Conservation (phyloP, 2,329 filamentous ascomycete genomes). For the Aspergillus melleus region DNA sequence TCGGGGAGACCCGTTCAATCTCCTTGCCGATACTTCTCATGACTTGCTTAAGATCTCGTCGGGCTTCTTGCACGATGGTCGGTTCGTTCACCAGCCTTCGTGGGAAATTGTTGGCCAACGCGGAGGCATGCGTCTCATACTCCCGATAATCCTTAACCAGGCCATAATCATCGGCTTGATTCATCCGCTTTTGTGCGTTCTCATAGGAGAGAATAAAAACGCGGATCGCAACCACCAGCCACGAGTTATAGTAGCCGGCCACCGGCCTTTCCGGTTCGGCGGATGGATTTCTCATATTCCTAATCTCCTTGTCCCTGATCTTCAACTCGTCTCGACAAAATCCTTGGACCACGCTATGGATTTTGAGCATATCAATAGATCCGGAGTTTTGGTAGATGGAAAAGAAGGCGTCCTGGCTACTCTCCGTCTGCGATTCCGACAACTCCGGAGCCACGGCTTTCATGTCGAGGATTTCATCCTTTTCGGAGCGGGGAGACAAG, state of each 20-base stretch:
- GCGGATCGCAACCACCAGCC: slow-evolving; percentile 44
- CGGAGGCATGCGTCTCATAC: slow-evolving; percentile 47
- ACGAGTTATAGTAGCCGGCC: slow-evolving; percentile 41
- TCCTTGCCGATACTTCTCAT: slow-evolving; percentile 41
- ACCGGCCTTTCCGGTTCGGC: slow-evolving; percentile 16
- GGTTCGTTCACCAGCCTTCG: slow-evolving; percentile 30
- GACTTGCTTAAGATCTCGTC: slow-evolving; percentile 34
- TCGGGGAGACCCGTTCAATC: slow-evolving; percentile 45
- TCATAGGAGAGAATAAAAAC: slow-evolving; percentile 46
- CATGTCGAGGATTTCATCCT: slow-evolving; percentile 22
- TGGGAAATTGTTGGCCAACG: slow-evolving; percentile 41
- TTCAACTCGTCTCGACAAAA: slow-evolving; percentile 50
- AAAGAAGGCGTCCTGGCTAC: slow-evolving; percentile 36
- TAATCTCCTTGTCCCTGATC: slow-evolving; percentile 34
- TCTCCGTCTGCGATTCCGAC: slow-evolving; percentile 36
- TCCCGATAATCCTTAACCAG: slow-evolving; percentile 50
- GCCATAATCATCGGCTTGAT: slow-evolving; percentile 35
- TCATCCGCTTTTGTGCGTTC: slow-evolving; percentile 42
- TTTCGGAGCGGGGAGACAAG: slow-evolving; percentile 21
- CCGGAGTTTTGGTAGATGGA: slow-evolving; percentile 30
- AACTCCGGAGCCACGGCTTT: slow-evolving; percentile 27
- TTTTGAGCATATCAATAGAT: slow-evolving; percentile 47
- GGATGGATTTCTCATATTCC: slow-evolving; percentile 1
- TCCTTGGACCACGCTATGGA: slow-evolving; percentile 50
- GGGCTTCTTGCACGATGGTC: slow-evolving; percentile 35